Conservation (phyloP, 2,329 filamentous ascomycete species). For the Verticillium nubilum region DNA sequence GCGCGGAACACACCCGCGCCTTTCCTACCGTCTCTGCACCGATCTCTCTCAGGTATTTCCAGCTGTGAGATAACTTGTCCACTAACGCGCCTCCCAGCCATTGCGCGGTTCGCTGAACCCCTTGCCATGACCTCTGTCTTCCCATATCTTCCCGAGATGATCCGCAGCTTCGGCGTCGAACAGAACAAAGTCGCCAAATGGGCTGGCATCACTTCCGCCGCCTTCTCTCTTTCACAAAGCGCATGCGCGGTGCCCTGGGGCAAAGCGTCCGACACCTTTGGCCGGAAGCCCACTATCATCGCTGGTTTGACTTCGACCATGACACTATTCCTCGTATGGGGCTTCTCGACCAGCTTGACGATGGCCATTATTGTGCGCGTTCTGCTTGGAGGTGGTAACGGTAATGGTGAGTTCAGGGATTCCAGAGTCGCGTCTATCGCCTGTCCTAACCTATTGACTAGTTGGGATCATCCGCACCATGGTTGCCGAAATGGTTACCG, state of each 20-base stretch:
- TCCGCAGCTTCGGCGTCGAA: conserved; percentile 68
- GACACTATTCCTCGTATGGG: conserved; percentile 75
- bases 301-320: conserved; percentile 72
- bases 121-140: conserved; percentile 67
- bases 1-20: background rate
- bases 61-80: background rate
- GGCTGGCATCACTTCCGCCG: conserved; percentile 69
- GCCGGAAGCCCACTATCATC: conserved; percentile 78
- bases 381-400: conserved; percentile 78
- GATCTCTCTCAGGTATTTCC: background rate
- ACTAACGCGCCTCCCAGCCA: conserved; percentile 41
- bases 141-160: conserved; percentile 74
- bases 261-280: conserved; percentile 68
- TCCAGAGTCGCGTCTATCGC: background rate
- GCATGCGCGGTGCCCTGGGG: conserved; percentile 71
- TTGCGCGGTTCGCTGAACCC: conserved; percentile 75
- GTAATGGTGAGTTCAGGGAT: conserved; percentile 55
- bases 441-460: conserved; percentile 17
- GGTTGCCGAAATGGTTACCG: conserved; percentile 87
- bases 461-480: conserved; percentile 90
- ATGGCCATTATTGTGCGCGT: conserved; percentile 77
- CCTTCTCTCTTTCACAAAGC: conserved; percentile 69
- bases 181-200: conserved; percentile 71
- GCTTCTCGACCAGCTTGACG: conserved; percentile 69
- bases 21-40: background rate